phyloP scores from a whole-genome alignment of 331 rosid genomes.

The Malus hybrid region DNA sequence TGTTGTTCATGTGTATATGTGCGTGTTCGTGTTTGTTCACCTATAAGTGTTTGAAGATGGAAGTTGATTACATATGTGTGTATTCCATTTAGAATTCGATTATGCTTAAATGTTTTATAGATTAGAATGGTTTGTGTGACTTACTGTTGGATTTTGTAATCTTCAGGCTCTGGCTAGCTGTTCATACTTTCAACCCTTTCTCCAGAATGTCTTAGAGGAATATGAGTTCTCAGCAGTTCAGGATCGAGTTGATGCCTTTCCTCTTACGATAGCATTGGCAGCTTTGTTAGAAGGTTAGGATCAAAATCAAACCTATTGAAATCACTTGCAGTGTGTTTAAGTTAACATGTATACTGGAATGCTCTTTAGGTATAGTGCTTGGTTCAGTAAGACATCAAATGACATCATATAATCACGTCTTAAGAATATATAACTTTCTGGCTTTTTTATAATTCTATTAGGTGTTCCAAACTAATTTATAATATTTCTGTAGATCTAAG shows the following conservation, averaged over 20 bases:
- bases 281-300: constrained; percentile 52
- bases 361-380: not conserved
- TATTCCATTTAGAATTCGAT: not conserved
- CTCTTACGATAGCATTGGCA: constrained; percentile 62
- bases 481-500: constrained; percentile 43
- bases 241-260: constrained; percentile 41
- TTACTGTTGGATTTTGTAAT: not conserved
- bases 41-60: not conserved
- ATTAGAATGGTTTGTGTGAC: not conserved
- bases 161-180: constrained; percentile 84
- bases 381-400: not conserved
- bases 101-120: too few relatives aligned
- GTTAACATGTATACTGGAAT: not conserved
- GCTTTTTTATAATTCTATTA: not conserved
- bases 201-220: constrained; percentile 40
- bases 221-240: constrained; percentile 21
- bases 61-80: not conserved
- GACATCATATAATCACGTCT: not conserved
- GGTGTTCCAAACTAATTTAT: not conserved
- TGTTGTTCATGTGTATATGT: not conserved
- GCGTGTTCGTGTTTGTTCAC: not conserved
- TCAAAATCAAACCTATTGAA: not conserved
- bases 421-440: not conserved
- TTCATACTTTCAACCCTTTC: constrained; percentile 54
- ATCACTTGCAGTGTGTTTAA: not conserved